Conservation (phyloP, 2,329 filamentous ascomycete species). For the Sporothrix pallida region DNA sequence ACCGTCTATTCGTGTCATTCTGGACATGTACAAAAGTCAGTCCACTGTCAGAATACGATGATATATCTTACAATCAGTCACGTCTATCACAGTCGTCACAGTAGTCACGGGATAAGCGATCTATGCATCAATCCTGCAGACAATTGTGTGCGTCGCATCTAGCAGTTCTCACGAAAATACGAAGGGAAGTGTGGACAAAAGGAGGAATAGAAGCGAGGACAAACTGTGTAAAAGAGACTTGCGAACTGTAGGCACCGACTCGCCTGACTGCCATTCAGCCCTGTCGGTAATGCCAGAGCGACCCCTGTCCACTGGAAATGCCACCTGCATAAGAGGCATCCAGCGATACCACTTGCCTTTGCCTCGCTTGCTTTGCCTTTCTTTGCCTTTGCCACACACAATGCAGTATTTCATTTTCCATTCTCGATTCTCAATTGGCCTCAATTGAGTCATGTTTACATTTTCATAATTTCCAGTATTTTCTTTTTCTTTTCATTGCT, state of each 20-base stretch:
- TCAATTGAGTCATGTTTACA: background rate
- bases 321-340: conserved; percentile 6
- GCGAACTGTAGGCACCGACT: background rate
- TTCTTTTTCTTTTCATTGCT: background rate
- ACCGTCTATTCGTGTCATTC: background rate
- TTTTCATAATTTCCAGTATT: background rate
- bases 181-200: background rate
- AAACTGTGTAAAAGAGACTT: background rate
- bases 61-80: too few relatives aligned
- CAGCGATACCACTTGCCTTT: background rate
- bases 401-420: too few relatives aligned
- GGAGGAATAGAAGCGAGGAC: too few relatives aligned
- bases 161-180: background rate
- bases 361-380: background rate
- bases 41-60: background rate
- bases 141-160: background rate
- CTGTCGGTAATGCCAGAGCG: conserved; percentile 16
- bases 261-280: background rate
- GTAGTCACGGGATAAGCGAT: background rate
- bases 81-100: background rate
- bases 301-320: background rate
- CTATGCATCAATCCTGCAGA: background rate
- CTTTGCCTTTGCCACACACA: too few relatives aligned
- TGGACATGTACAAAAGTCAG: background rate
- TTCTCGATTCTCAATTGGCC: background rate